Base-by-base conservation (phyloP, 2,329 filamentous ascomycete genomes). In the Xylariaceae sp. region DNA sequence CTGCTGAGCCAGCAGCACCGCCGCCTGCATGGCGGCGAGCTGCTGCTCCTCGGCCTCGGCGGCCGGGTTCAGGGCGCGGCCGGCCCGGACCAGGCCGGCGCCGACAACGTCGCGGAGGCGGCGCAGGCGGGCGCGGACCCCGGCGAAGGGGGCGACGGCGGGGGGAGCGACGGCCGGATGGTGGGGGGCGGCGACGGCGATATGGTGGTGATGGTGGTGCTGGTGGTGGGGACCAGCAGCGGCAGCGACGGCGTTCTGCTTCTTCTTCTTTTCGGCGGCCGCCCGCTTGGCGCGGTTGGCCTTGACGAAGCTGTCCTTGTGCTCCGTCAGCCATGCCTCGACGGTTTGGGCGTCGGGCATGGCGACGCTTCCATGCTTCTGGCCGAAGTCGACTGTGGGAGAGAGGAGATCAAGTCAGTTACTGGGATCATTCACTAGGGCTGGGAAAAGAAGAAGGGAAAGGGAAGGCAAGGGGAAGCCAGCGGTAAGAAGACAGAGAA, bases 251-350 rank as follows among this genome's bases (percentile, higher is more conserved):
- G n/a, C n/a, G n/a, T n/a, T n/a, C n/a, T n/a, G n/a, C n/a, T n/a
- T n/a, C n/a, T n/a, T n/a, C n/a, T n/a, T n/a, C n/a, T n/a, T n/a
- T n/a, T n/a, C n/a, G n/a, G n/a, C n/a, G n/a, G n/a, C 14, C 13
- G 17, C 24, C 14, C 9, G 27, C 24, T 11, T 24, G 3, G 9
- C 29, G 23, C 8, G 26, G 12, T 17, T 13, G 13, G 29, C 33
- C 31, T 28, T 27, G 17, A 37, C 32, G 25, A 44, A 42, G 12
- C 33, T 18, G 5, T 35, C 16, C 24, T 40, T 43, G 31, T 42
- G 26, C n/a, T 19, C 19, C 14, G 38, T 33, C 8, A 45, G 36
- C 38, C 43, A 45, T 21, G 23, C 19, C 12, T 27, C 29, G n/a
- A 45, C 40, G n/a, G n/a, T n/a, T n/a, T n/a, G n/a, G n/a, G n/a